Conservation (phyloP, 495 filamentous ascomycete genomes). For the Xylaria telfairii region DNA sequence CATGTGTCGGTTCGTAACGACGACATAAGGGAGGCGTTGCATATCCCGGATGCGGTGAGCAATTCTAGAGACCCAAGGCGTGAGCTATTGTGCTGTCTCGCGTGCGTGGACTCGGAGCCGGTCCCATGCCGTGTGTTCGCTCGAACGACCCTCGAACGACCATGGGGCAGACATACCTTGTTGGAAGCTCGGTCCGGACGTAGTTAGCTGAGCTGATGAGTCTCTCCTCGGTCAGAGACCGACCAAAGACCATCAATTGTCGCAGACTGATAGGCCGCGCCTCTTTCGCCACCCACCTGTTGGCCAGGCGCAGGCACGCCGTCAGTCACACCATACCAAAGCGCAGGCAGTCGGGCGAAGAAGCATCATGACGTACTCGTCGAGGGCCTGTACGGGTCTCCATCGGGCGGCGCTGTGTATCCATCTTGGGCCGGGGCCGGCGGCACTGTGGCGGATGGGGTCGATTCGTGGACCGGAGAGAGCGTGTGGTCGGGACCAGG, state of each 20-base stretch:
- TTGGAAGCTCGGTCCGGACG: constrained; percentile 92
- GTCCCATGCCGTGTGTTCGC: neutral
- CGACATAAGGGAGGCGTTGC: constrained; percentile 94
- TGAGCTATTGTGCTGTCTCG: constrained; percentile 4
- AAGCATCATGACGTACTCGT: constrained; percentile 68
- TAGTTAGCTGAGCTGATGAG: constrained; percentile 96
- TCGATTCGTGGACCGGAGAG: neutral
- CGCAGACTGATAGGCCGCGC: constrained; percentile 87
- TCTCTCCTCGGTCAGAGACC: constrained; percentile 86
- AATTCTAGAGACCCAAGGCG: constrained; percentile 56
- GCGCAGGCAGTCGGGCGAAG: constrained; percentile 10
- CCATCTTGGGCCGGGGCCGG: constrained; percentile 27
- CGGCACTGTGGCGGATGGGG: neutral
- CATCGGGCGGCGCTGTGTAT: constrained; percentile 62
- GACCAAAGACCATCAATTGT: constrained; percentile 90
- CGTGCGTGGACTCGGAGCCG: neutral
- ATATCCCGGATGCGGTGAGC: constrained; percentile 96
- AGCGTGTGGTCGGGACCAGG: constrained; percentile 10
- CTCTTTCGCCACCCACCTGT: constrained; percentile 84
- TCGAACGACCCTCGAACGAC: no score
- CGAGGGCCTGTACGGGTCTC: constrained; percentile 81
- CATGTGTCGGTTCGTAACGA: constrained; percentile 93
- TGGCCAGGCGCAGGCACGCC: constrained; percentile 23
- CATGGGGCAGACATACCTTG: constrained; percentile 59
- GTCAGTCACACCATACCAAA: constrained; percentile 31